Evolutionary conservation across 768 basidiomycete genomes (phyloP).

Genomic region (Suillus subalutaceus): DNA sequence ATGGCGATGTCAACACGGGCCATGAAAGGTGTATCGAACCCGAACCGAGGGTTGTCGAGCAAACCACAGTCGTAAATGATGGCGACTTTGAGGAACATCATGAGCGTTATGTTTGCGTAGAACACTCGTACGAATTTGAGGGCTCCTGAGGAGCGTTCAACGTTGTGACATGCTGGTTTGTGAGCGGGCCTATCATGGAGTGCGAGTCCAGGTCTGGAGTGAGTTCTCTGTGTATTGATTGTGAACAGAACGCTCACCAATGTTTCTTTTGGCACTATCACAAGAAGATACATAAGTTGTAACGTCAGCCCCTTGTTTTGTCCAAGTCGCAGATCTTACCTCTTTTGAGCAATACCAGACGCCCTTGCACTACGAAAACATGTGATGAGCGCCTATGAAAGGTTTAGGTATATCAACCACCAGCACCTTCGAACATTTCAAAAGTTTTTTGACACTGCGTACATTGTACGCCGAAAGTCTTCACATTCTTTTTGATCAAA

Average conservation of each 20-base stretch:
- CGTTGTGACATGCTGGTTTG: slow-evolving; percentile 14
- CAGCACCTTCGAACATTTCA: slow-evolving; percentile 17
- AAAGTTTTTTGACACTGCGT: slow-evolving; percentile 19
- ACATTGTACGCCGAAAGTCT: slow-evolving; percentile 12
- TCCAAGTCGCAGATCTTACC: background rate
- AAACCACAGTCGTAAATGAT: slow-evolving; percentile 19
- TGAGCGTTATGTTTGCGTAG: slow-evolving; percentile 12
- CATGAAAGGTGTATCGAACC: slow-evolving; percentile 20
- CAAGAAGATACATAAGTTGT: background rate
- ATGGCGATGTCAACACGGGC: slow-evolving; percentile 19
- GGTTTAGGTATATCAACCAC: background rate
- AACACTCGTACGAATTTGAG: slow-evolving; percentile 20
- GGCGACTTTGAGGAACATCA: slow-evolving; percentile 15
- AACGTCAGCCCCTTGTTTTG: background rate
- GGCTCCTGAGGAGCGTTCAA: slow-evolving; percentile 20
- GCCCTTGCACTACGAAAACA: slow-evolving; percentile 19
- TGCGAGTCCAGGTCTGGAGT: background rate
- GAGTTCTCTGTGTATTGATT: background rate
- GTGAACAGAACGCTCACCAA: slow-evolving; percentile 12
- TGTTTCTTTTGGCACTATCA: slow-evolving; percentile 21
- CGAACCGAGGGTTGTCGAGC: slow-evolving; percentile 13
- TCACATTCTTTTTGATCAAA: slow-evolving; percentile 15
- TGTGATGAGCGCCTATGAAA: background rate
- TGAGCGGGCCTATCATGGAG: slow-evolving; percentile 16
- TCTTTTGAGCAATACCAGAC: slow-evolving; percentile 26